phyloP scores from a whole-genome alignment of 805 yeast genomes.

The Kodamaea nitidulidarum region DNA sequence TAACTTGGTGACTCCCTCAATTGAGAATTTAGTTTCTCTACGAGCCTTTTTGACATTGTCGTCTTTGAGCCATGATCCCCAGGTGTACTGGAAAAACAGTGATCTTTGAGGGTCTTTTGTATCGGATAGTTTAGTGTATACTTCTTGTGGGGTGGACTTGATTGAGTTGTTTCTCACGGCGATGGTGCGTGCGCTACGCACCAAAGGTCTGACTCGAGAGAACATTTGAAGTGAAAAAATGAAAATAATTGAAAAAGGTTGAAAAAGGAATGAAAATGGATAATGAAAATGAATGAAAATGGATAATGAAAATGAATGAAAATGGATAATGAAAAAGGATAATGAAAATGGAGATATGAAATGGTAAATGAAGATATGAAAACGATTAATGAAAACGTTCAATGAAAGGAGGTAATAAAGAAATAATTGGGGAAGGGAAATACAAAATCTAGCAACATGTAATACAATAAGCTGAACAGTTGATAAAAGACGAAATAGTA shows the following conservation, averaged over 20 bases:
- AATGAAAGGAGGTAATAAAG: too few relatives aligned
- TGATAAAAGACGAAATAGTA: too few relatives aligned
- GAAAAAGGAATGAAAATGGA: background rate
- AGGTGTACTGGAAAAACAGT: constrained; percentile 77
- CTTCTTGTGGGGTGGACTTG: constrained; percentile 27
- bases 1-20: constrained; percentile 67
- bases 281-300: too few relatives aligned
- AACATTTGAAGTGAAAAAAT: background rate
- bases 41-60: constrained; percentile 70
- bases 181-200: background rate
- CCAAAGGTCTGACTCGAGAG: background rate
- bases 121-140: constrained; percentile 55
- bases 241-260: too few relatives aligned
- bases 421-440: too few relatives aligned
- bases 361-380: too few relatives aligned
- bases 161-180: background rate
- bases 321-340: too few relatives aligned
- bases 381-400: too few relatives aligned
- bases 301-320: too few relatives aligned
- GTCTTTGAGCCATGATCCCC: constrained; percentile 93
- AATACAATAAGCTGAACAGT: too few relatives aligned
- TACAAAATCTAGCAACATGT: too few relatives aligned
- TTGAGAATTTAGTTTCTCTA: constrained; percentile 76
- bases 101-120: constrained; percentile 64
- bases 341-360: too few relatives aligned